phyloP scores from a whole-genome alignment of 768 basidiomycete genomes.

The Kwoniella bestiolae region DNA sequence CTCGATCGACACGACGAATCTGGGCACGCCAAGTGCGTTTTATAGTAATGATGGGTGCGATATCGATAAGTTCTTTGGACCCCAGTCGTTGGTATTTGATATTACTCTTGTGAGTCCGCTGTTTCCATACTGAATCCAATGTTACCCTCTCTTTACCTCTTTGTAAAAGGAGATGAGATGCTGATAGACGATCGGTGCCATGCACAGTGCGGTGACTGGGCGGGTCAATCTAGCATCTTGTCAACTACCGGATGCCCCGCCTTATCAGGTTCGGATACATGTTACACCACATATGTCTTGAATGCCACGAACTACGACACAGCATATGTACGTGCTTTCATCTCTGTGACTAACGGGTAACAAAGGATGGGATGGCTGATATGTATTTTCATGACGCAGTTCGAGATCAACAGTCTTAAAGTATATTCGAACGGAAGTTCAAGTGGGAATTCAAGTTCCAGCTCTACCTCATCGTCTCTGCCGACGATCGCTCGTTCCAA shows the following conservation, averaged over 20 bases:
- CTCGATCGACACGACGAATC: constrained; percentile 8
- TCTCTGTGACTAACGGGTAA: too few species aligned
- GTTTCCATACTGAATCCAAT: too few species aligned
- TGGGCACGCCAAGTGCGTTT: not conserved
- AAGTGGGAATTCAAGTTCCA: constrained; percentile 1
- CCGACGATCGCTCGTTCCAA: not conserved
- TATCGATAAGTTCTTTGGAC: constrained; percentile 56
- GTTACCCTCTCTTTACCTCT: too few species aligned
- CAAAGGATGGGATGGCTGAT: constrained; percentile 1
- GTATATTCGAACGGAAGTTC: constrained; percentile 58
- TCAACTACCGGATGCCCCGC: constrained; percentile 49
- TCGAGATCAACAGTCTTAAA: constrained; percentile 71
- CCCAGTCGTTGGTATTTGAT: constrained; percentile 61
- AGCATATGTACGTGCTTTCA: constrained; percentile 37
- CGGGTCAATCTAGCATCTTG: constrained; percentile 65
- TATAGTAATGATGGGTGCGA: constrained; percentile 59
- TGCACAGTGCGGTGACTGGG: constrained; percentile 62
- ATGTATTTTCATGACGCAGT: constrained; percentile 64
- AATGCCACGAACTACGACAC: constrained; percentile 39
- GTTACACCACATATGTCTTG: constrained; percentile 73
- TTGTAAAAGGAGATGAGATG: not conserved
- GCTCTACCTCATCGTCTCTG: not conserved
- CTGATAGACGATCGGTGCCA: too few species aligned
- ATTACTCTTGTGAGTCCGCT: constrained; percentile 66
- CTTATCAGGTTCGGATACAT: constrained; percentile 62